phyloP scores from a whole-genome alignment of 495 filamentous ascomycete species.

The Penicillium angulare region DNA sequence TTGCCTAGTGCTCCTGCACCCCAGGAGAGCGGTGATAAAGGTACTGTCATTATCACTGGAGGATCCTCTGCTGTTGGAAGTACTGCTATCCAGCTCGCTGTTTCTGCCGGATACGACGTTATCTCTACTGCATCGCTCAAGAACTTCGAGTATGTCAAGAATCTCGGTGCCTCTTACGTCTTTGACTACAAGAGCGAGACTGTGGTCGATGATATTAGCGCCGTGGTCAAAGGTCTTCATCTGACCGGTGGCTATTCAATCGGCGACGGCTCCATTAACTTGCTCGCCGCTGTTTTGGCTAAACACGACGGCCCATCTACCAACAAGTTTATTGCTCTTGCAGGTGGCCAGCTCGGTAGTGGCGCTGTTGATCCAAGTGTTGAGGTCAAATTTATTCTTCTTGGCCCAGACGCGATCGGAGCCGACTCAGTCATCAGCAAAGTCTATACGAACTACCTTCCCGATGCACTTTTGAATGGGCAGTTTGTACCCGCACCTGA shows the following conservation, averaged over 20 bases:
- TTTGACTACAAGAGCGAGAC: conserved; percentile 55
- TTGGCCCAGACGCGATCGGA: neutral
- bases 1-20: conserved; percentile 15
- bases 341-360: neutral
- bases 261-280: neutral
- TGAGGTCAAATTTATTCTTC: conserved; percentile 1
- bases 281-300: neutral
- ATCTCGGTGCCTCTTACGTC: conserved; percentile 53
- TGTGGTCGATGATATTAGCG: conserved; percentile 27
- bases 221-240: conserved; percentile 3
- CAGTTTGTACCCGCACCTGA: conserved; percentile 27
- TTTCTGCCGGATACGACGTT: conserved; percentile 57
- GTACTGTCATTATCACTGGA: conserved; percentile 39
- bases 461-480: conserved; percentile 27
- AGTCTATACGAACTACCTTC: conserved; percentile 41
- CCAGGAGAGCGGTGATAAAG: conserved; percentile 21
- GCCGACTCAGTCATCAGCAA: neutral
- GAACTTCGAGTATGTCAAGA: conserved; percentile 53
- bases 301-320: neutral
- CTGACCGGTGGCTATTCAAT: conserved; percentile 8
- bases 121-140: conserved; percentile 51
- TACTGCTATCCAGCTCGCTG: conserved; percentile 61
- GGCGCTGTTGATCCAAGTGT: neutral
- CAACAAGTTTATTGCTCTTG: conserved; percentile 4
- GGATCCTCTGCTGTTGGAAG: conserved; percentile 58